Evolutionary conservation across 805 yeast genomes (phyloP), one percentile per base, ranked within the genome.

Genomic region (Candida insectorum): DNA sequence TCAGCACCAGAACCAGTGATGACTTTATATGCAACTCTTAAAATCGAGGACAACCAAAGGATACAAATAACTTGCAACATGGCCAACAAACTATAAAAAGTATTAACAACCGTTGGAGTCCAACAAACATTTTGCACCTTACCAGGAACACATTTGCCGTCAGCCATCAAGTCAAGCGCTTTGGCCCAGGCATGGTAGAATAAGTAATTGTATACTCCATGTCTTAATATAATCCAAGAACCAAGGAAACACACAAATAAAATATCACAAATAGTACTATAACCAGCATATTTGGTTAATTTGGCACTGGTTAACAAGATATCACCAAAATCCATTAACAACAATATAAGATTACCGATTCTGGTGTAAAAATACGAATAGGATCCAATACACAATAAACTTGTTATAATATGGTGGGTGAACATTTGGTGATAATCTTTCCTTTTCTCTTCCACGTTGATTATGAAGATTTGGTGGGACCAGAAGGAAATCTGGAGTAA

Each of bases 401-500:
- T 71, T 1, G 97, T 88, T 36, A 89, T 79, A 36, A 89, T 77
- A 58, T 88, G 97, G 56, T 88, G 97, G 28, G 80, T 62, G 50
- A 87, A 77, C 97, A 88, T 88, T 59, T 88, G 95, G 46, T 60
- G 57, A 54, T 85, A 79, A 54, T 88, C 97, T 53, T 86, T 86
- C 41, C 97, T 75, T 42, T 71, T 75, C 40, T 75, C 79, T 58
- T 88, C 97, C 32, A 87, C 59, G 58, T 86, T 77, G 39, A 89
- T 65, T 19, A 83, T 85, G 45, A 84, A 69, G 16, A 85, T 67
- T 57, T 86, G 95, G 48, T 84, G 86, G 41, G 85, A 50, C 94
- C 95, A 89, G 45, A 75, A 75, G 10, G 83, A 80, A n/a, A 82
- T 67, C 47, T 83, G 81, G 24, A 77, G 58, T 25, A 88, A 67